Percentiles rank a stretch among this genome's conserved stretches.
Evolutionary conservation across 352 stramenopile genomes (phyloP).

Genomic region (Globisporangium carolinianum): DNA sequence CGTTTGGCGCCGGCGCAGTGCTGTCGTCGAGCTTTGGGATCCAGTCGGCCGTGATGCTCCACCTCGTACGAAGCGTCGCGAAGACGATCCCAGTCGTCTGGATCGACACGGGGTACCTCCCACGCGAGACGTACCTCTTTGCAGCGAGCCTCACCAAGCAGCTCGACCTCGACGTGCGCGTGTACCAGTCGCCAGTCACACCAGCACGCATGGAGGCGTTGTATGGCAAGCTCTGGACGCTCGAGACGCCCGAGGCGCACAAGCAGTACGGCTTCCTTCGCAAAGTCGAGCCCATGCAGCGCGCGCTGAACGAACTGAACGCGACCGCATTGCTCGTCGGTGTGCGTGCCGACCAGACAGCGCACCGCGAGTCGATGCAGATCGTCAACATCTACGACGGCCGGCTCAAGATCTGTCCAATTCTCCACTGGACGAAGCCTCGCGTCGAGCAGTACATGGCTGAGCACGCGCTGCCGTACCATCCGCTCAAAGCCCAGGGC

Average conservation of each 20-base stretch:
- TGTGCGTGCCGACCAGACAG: slow-evolving; percentile 73
- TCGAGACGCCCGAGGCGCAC: slow-evolving; percentile 63
- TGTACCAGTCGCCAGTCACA: slow-evolving; percentile 72
- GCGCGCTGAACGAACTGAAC: slow-evolving; percentile 50
- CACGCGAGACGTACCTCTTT: slow-evolving; percentile 81
- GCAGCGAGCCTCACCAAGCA: slow-evolving; percentile 51
- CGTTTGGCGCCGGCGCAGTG: slow-evolving; percentile 56
- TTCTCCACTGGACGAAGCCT: slow-evolving; percentile 72
- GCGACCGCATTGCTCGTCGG: slow-evolving; percentile 65
- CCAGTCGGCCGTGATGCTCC: slow-evolving; percentile 80
- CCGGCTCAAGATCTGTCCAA: slow-evolving; percentile 82
- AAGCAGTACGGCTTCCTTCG: slow-evolving; percentile 73
- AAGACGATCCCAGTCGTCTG: slow-evolving; percentile 64
- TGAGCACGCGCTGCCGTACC: slow-evolving; percentile 57
- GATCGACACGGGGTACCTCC: slow-evolving; percentile 83
- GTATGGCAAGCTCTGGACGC: slow-evolving; percentile 79
- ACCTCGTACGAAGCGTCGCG: slow-evolving; percentile 51
- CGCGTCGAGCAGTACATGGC: slow-evolving; percentile 77
- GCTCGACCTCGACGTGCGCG: slow-evolving; percentile 60
- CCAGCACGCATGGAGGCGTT: slow-evolving; percentile 80
- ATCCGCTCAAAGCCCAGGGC: slow-evolving; percentile 77
- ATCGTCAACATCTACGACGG: slow-evolving; percentile 77
- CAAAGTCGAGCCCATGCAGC: slow-evolving; percentile 86
- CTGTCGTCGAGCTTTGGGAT: slow-evolving; percentile 87
- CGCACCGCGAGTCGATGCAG: slow-evolving; percentile 60